Percentiles rank a stretch among this genome's conserved stretches.
Evolutionary conservation across 495 filamentous ascomycete genomes (phyloP).

Genomic region (Podospora didyma): DNA sequence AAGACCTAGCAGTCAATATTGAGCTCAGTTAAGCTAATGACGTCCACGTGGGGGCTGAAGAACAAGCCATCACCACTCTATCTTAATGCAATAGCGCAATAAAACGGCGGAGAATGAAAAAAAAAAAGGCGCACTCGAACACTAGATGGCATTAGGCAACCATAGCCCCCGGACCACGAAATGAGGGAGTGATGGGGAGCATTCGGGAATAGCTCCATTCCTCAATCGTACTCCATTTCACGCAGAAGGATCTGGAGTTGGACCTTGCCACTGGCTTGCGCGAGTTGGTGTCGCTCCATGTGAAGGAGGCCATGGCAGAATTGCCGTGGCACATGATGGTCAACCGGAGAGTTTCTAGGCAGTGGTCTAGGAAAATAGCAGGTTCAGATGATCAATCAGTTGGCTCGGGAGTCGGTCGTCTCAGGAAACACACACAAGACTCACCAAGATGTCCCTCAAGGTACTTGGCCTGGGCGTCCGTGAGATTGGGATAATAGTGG

Average conservation of each 20-base stretch:
- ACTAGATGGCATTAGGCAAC: too few species aligned
- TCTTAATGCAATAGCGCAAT: too few species aligned
- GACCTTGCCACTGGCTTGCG: conserved; percentile 4
- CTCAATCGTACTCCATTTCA: conserved; percentile 13
- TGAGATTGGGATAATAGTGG: conserved; percentile 18
- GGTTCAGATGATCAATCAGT: too few species aligned
- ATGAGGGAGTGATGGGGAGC: neutral
- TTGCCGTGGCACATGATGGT: conserved; percentile 20
- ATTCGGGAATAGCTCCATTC: conserved; percentile 3
- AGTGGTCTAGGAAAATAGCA: conserved; percentile 13
- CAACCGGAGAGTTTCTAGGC: conserved; percentile 10
- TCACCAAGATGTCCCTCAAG: conserved; percentile 12
- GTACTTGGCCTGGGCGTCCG: conserved; percentile 7
- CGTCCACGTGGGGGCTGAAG: too few species aligned
- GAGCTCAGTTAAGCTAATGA: too few species aligned
- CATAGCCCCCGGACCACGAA: too few species aligned
- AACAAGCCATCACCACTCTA: too few species aligned
- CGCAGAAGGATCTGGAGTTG: conserved; percentile 7
- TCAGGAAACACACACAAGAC: too few species aligned
- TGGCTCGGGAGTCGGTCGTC: too few species aligned
- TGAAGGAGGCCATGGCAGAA: conserved; percentile 9
- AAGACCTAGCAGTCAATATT: too few species aligned
- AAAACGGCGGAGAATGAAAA: too few species aligned
- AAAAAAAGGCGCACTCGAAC: too few species aligned
- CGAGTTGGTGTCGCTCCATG: neutral